phyloP scores from a whole-genome alignment of 169 alveolate species.

The Eimeria necatrix region DNA sequence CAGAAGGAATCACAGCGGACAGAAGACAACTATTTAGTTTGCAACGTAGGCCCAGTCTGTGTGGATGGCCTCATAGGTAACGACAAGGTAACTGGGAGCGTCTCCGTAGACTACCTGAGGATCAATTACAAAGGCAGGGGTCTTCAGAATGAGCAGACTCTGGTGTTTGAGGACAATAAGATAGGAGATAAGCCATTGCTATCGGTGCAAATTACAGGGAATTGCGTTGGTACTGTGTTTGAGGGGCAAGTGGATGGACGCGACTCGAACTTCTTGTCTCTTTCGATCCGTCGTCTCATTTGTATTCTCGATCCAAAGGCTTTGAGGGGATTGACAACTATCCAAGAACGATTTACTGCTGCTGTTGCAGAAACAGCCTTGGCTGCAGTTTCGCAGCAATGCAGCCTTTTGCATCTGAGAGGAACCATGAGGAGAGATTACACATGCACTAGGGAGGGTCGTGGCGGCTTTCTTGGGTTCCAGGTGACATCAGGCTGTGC shows the following conservation, averaged over 20 bases:
- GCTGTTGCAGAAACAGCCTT: slow-evolving; percentile 26
- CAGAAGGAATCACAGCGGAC: neutral
- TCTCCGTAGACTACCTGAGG: slow-evolving; percentile 40
- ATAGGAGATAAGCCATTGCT: slow-evolving; percentile 23
- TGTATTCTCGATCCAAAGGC: slow-evolving; percentile 45
- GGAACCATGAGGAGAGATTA: neutral
- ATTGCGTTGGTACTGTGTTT: neutral
- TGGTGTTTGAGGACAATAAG: slow-evolving; percentile 18
- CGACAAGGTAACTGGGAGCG: slow-evolving; percentile 20
- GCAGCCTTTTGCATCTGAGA: slow-evolving; percentile 32
- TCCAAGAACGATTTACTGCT: slow-evolving; percentile 13
- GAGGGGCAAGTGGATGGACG: neutral
- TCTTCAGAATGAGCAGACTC: neutral
- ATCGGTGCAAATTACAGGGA: neutral
- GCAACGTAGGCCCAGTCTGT: neutral
- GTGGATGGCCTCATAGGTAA: neutral
- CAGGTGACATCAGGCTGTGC: neutral
- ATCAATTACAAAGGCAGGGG: neutral
- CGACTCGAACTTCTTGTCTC: neutral
- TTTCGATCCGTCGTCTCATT: slow-evolving; percentile 14
- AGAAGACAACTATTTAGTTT: neutral
- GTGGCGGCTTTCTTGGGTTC: neutral
- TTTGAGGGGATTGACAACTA: neutral
- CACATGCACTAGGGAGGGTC: neutral
- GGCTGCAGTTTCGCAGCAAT: slow-evolving; percentile 31